Base-by-base conservation (phyloP, 106 monocot species). In the Apostasia shenzhenica region DNA sequence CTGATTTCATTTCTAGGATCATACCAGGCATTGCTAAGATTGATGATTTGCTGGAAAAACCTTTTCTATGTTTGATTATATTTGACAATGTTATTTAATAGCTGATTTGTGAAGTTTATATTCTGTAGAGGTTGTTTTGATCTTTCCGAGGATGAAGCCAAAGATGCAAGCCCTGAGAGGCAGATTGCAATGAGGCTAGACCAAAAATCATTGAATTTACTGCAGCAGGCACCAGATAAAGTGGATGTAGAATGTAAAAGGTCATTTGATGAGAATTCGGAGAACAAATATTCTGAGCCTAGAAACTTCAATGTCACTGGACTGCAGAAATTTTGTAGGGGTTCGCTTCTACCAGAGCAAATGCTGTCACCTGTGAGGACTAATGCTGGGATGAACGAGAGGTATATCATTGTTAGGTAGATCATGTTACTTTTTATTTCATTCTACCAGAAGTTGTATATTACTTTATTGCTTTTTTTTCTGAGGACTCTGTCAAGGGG, bases 51-150 rank as follows among this genome's bases (percentile, higher is more conserved):
- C 9, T 65, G 46, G 6, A 50, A 8, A 50, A 50, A 50, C 50
- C 8, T 38, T 37, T 40, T 60, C 41, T 60, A 40, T 60, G 6
- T 8, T 5, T 50, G 50, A 5, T 5, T 5, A 5, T 1, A 37
- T 2, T 12, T 65, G 14, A 26, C 70, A 57, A 57, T 70, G 57
- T 39, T 68, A 14, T 26, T 37, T 56, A 8, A 57, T 13, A 44
- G 43, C 13, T 45, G 45, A 57, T 58, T 66, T 59, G n/a, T 37
- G 5, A 72, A 57, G 56, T 14, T 44, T 4, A 43, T 61, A 55
- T 65, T 65, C 26, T 83, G 69, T 81, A 95, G 95, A 78, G 68
- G 59, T 55, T 89, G 76, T 77, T 95, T 95, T 83, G 95, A 95
- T 84, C 88, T 91, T 61, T 82, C 76, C 77, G 91, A 89, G 64